These are phyloP conservation scores for Coprinellus micaceus DNA, from an alignment of 768 basidiomycete genomes.

Conservation along the genomic window DNA sequence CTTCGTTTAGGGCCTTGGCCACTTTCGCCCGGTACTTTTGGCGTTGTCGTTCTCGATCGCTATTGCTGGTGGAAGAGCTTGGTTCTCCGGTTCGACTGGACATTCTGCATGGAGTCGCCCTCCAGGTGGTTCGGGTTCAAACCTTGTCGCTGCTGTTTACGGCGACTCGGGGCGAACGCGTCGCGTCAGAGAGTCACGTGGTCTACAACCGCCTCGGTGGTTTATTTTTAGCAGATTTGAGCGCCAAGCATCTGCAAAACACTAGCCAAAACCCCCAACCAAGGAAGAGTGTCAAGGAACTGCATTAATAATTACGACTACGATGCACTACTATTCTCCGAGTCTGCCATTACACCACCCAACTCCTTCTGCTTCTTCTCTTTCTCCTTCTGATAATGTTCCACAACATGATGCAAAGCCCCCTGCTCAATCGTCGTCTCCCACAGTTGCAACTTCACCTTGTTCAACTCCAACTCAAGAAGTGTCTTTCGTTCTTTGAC, in stretches of 20 bases:
- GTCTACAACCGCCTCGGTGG: too few relatives aligned
- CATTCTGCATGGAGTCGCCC: conserved; percentile 14
- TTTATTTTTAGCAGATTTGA: too few relatives aligned
- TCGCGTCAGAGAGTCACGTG: conserved; percentile 2
- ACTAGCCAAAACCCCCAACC: too few relatives aligned
- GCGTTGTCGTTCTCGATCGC: conserved; percentile 32
- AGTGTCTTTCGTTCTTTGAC: conserved; percentile 53
- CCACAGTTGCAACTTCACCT: conserved; percentile 67
- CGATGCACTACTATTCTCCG: not conserved
- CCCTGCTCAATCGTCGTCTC: conserved; percentile 69
- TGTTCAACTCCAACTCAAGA: conserved; percentile 52
- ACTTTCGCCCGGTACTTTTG: conserved; percentile 39
- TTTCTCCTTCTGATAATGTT: conserved; percentile 19
- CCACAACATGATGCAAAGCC: conserved; percentile 48
- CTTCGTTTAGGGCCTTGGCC: conserved; percentile 56
- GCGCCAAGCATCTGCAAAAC: too few relatives aligned
- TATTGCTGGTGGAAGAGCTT: not conserved
- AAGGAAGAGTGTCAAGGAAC: too few relatives aligned
- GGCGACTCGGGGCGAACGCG: not conserved
- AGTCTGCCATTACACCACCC: not conserved
- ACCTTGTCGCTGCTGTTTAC: not conserved
- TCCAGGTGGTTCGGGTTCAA: conserved; percentile 4
- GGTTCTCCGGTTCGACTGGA: conserved; percentile 17
- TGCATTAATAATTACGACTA: not conserved
- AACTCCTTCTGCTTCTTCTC: not conserved